Evolutionary conservation across 2,329 filamentous ascomycete genomes (phyloP).

Genomic region (Penicillium sp.): DNA sequence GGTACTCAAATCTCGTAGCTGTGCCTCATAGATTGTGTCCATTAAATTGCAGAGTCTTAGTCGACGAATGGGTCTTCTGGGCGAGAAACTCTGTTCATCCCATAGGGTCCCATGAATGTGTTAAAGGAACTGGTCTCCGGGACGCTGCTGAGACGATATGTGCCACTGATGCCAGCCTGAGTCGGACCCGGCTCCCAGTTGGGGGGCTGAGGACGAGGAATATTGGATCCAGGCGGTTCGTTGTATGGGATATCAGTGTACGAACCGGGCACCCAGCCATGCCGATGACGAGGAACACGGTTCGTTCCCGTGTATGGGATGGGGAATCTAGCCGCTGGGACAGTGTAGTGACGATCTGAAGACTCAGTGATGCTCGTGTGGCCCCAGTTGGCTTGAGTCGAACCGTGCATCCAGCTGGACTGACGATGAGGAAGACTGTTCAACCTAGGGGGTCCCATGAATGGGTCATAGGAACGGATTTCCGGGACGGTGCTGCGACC

Average conservation of each 20-base stretch:
- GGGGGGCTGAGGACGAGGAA: no score
- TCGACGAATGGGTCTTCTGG: not conserved
- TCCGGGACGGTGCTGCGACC: no score
- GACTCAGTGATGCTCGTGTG: not conserved
- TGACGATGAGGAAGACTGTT: no score
- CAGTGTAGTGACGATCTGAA: not conserved
- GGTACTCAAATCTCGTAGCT: not conserved
- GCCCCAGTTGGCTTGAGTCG: not conserved
- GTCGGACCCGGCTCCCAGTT: no score
- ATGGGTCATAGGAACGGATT: no score
- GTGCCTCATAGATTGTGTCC: not conserved
- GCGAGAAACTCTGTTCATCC: not conserved
- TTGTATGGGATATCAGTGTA: not conserved
- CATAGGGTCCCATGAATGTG: not conserved
- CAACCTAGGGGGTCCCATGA: no score
- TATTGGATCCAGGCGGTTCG: no score
- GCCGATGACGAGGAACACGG: no score
- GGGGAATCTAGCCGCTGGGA: not conserved
- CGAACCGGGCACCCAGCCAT: no score
- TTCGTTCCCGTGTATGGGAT: not conserved
- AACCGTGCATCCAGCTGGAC: no score
- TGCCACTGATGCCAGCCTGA: not conserved
- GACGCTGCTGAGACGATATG: not conserved
- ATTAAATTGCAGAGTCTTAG: not conserved
- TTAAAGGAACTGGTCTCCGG: not conserved